phyloP scores from a whole-genome alignment of 225 moss, liverwort and hornwort genomes.

The Physcomitrellopsis africana region DNA sequence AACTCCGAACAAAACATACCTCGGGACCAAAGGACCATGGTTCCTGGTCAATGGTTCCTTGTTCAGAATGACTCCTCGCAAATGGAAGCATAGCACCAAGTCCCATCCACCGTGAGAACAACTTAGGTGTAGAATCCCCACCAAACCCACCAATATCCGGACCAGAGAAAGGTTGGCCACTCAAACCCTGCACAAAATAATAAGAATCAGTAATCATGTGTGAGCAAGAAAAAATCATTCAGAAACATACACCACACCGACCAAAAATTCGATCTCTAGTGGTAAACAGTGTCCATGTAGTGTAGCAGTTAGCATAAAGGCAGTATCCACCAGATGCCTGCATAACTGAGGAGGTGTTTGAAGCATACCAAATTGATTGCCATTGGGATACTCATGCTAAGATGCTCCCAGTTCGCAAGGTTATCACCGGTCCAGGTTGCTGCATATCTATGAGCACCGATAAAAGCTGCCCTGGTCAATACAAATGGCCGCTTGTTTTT shows the following conservation, averaged over 20 bases:
- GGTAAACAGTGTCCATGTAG: not conserved
- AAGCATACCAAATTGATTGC: slow-evolving; percentile 73
- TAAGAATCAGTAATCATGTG: not conserved
- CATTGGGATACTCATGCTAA: slow-evolving; percentile 94
- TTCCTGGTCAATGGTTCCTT: slow-evolving; percentile 75
- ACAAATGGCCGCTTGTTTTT: slow-evolving; percentile 85
- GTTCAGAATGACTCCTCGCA: slow-evolving; percentile 82
- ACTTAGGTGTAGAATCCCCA: slow-evolving; percentile 75
- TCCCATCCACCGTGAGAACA: slow-evolving; percentile 96
- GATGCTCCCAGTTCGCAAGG: slow-evolving; percentile 85
- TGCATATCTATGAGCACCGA: slow-evolving; percentile 89
- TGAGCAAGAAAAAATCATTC: not conserved
- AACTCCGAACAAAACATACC: slow-evolving; percentile 35
- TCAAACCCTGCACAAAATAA: slow-evolving; percentile 61
- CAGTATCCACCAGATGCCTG: not conserved
- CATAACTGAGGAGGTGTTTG: not conserved
- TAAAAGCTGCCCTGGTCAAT: slow-evolving; percentile 78
- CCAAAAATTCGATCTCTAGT: too few species aligned
- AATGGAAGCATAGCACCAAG: slow-evolving; percentile 89
- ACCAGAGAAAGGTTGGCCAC: slow-evolving; percentile 88
- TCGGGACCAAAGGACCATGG: slow-evolving; percentile 39
- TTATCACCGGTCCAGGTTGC: slow-evolving; percentile 99
- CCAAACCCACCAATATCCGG: slow-evolving; percentile 95
- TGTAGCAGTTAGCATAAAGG: not conserved
- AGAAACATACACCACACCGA: not conserved